Conservation (phyloP, 495 filamentous ascomycete species). For the Aeminium ludgeri region DNA sequence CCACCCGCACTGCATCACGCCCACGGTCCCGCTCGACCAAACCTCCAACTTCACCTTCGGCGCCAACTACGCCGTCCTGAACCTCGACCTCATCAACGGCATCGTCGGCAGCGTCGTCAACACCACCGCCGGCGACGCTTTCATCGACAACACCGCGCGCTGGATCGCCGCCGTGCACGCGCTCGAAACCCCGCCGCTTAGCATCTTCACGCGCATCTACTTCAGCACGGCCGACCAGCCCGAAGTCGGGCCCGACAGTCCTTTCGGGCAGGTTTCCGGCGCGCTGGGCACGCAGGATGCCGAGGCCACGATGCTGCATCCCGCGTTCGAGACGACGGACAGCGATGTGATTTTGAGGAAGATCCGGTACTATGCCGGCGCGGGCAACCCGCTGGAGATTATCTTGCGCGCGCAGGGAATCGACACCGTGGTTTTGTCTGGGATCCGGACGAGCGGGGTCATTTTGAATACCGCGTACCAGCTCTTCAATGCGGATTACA, state of each 20-base stretch:
- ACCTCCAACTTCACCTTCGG: constrained; percentile 22
- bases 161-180: constrained; percentile 30
- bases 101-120: constrained; percentile 22
- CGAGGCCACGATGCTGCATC: constrained; percentile 21
- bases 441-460: constrained; percentile 28
- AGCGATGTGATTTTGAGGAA: constrained; percentile 28
- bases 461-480: constrained; percentile 30
- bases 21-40: constrained; percentile 3
- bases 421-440: constrained; percentile 30
- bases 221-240: constrained; percentile 20
- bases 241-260: constrained; percentile 22
- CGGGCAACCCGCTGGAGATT: constrained; percentile 28
- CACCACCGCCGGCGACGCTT: constrained; percentile 21
- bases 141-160: constrained; percentile 16
- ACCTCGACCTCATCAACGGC: constrained; percentile 30
- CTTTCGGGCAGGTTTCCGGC: constrained; percentile 20
- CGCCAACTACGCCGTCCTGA: constrained; percentile 28
- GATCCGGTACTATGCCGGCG: constrained; percentile 29
- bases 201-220: constrained; percentile 29
- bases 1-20: constrained; percentile 6
- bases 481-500: constrained; percentile 30
- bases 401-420: constrained; percentile 28
- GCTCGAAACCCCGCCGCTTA: constrained; percentile 21
- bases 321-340: constrained; percentile 20
- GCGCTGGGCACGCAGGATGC: constrained; percentile 15